Evolutionary conservation across 192 early-diverging fungal genomes (phyloP), one percentile per base, ranked within the genome.

Genomic region (Coemansia sp.): DNA sequence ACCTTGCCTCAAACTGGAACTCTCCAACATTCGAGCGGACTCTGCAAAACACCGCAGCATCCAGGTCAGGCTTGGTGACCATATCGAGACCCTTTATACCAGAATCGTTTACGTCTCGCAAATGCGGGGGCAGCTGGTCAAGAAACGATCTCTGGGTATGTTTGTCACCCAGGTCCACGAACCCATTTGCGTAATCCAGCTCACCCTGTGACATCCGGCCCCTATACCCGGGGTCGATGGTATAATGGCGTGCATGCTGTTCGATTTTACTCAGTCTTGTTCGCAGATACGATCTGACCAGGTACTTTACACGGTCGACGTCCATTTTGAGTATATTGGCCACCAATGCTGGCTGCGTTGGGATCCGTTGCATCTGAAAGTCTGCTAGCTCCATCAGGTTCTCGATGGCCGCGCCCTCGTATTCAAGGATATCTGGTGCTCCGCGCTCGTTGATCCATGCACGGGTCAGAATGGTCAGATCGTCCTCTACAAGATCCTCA

Each of bases 331-430:
- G 51, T 41, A 82, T 74, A 39, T 74, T 82, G 18, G 67, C 69
- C 4, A 77, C 41, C 6, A 73, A 4, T 13, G 63, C 65, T 9
- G 62, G 61, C 59, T 73, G 71, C 19, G 68, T 51, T 3, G 22
- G 36, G 22, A 76, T 69, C n/a, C 61, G 58, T 42, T 82, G 68
- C 21, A 37, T 45, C 61, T 82, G 80, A 32, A 77, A 82, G 36
- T 76, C 75, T 0, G 69, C 74, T 45, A 78, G 64, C 61, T 83
- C 81, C 72, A 83, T 74, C n/a, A 75, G 61, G 43, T 83, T 83
- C 58, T 83, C 81, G 22, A 83, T 40, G 19, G 72, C 60, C 0
- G 80, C 57, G 11, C 81, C 76, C 57, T 77, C 69, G 69, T 77
- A 77, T 8, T 66, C 69, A 11, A 78, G 71, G 3, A 77, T 43